Base-by-base conservation (phyloP, 2,329 filamentous ascomycete genomes). In the Piedraia hortae region DNA sequence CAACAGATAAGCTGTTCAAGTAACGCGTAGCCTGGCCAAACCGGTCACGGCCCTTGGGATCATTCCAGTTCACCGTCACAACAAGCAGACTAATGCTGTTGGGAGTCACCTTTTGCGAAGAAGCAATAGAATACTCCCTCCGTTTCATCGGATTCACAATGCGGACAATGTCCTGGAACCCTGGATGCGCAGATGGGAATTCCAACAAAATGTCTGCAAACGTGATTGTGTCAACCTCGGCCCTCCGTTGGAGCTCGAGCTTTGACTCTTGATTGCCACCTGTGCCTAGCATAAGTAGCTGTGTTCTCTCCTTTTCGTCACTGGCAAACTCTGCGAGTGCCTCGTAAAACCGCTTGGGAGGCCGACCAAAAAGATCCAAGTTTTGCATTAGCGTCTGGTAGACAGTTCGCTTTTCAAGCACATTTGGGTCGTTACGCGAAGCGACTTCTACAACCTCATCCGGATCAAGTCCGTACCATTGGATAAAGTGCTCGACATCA, bases 261-360 rank as follows among this genome's bases (percentile, higher is more conserved):
- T 71, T 73, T 23, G 80, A 80, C 24, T 78, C 73, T 17, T 69
- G 60, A 29, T 45, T 45, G 19, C 40, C 43, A 24, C 42, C 43
- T 24, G 72, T 63, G 30, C 66, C 73, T 3, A 97, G 60, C 10
- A 67, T 59, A 18, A 69, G 58, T 10, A 97, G 65, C 40, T 71
- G 65, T 39, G 65, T 67, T 59, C 71, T 74, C 53, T 97, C 77
- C 12, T 61, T 56, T 37, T 77, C 66, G 34, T 93, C 73, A 8
- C 59, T 60, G 14, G 85, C 78, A 34, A 77, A 90, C 31, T 80
- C 74, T 18, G 80, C 67, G 20, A 97, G 61, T 1, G 69, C 56
- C 49, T 97, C 85, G 54, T 93, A 97, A 60, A 97, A 97, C 31
- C 75, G 71, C 64, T 97, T 97, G 22, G 80, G 78, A 14, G 85